A percentile compares a stretch with the other conserved stretches of the same genome.
phyloP scores from a whole-genome alignment of 1,139 yeast species.

The Trichomonascaceae sp. region DNA sequence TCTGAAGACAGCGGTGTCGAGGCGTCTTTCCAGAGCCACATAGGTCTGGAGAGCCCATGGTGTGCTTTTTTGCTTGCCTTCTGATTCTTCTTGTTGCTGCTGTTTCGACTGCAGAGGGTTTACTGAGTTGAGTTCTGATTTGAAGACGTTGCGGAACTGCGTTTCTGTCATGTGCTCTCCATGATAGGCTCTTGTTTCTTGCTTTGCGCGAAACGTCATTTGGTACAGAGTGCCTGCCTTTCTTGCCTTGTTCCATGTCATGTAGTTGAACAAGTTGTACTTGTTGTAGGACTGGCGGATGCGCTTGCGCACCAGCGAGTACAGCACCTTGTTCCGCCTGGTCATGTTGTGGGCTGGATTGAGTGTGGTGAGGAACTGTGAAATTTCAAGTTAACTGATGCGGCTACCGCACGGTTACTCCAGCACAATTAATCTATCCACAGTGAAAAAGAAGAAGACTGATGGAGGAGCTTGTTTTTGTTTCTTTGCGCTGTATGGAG shows the following conservation, averaged over 20 bases:
- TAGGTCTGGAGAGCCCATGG: constrained; percentile 84
- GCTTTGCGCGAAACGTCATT: constrained; percentile 86
- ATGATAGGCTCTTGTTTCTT: constrained; percentile 88
- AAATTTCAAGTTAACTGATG: too few species aligned
- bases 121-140: constrained; percentile 73
- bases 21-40: constrained; percentile 75
- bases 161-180: constrained; percentile 87
- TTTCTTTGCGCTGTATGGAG: too few species aligned
- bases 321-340: constrained; percentile 13
- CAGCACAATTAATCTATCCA: too few species aligned
- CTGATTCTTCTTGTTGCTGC: constrained; percentile 10
- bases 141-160: constrained; percentile 62
- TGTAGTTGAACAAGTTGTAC: constrained; percentile 76
- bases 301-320: constrained; percentile 28
- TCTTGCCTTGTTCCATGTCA: constrained; percentile 33
- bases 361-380: too few species aligned
- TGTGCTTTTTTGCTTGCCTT: constrained; percentile 22
- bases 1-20: constrained; percentile 83
- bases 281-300: constrained; percentile 90
- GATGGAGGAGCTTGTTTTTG: too few species aligned
- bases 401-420: too few species aligned
- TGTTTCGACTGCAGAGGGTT: constrained; percentile 34
- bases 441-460: too few species aligned
- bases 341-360: constrained; percentile 15
- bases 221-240: constrained; percentile 60